phyloP scores from a whole-genome alignment of 768 basidiomycete genomes.

The Mycena venus region DNA sequence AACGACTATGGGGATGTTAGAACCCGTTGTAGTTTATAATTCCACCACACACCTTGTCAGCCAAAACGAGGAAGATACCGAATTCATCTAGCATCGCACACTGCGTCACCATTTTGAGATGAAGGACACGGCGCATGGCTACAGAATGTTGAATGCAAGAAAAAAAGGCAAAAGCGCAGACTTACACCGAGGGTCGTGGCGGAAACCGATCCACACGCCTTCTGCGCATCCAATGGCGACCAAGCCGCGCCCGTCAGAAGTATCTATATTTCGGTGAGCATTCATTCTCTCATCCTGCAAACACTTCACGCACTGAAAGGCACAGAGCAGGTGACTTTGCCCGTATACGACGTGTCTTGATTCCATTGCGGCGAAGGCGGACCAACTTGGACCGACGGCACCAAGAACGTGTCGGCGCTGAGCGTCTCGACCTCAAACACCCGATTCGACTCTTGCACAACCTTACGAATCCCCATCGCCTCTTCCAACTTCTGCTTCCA shows the following conservation, averaged over 20 bases:
- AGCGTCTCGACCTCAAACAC: conserved; percentile 94
- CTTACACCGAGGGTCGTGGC: conserved; percentile 86
- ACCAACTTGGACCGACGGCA: conserved; percentile 72
- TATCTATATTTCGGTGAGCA: conserved; percentile 62
- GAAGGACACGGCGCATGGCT: conserved; percentile 7
- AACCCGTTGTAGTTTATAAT: background rate
- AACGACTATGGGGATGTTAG: conserved; percentile 64
- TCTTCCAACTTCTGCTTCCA: conserved; percentile 95
- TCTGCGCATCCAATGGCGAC: conserved; percentile 96
- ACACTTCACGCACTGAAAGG: conserved; percentile 82
- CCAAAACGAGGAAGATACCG: conserved; percentile 94
- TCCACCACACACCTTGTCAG: conserved; percentile 78
- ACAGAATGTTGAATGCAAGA: background rate
- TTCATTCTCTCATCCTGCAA: background rate
- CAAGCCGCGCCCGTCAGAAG: conserved; percentile 85
- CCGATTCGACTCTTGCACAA: conserved; percentile 93
- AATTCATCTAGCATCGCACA: conserved; percentile 97
- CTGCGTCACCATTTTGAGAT: conserved; percentile 59
- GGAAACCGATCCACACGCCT: conserved; percentile 14
- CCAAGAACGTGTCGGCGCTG: conserved; percentile 89
- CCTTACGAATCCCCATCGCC: conserved; percentile 85
- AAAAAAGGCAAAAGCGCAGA: background rate
- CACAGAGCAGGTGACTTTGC: conserved; percentile 94
- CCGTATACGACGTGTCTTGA: conserved; percentile 80
- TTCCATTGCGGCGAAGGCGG: conserved; percentile 64